A percentile compares a stretch with the other conserved stretches of the same genome.
Evolutionary conservation across 1,139 yeast species (phyloP).

Genomic region (Ogataea hybrid): DNA sequence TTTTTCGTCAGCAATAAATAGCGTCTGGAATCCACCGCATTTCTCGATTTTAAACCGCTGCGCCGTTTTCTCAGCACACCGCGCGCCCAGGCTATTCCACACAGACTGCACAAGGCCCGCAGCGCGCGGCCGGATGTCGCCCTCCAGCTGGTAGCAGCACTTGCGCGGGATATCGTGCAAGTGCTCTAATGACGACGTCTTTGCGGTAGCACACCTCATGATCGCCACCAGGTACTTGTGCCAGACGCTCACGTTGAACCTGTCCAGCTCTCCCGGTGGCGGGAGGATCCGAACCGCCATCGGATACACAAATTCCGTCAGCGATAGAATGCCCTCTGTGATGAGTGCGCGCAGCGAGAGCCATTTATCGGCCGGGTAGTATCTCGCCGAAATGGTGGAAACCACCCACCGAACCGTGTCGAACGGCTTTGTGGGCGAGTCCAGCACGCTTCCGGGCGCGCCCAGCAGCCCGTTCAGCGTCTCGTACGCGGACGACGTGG

Average conservation of each 20-base stretch:
- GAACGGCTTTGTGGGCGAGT: conserved; percentile 7
- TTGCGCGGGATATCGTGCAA: conserved; percentile 70
- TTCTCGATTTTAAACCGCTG: conserved; percentile 59
- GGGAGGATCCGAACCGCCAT: conserved; percentile 55
- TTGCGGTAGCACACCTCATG: conserved; percentile 49
- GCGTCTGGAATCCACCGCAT: conserved; percentile 74
- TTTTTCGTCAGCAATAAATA: conserved; percentile 50
- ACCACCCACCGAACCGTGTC: conserved; percentile 32
- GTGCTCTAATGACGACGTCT: conserved; percentile 62
- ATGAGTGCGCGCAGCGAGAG: conserved; percentile 62
- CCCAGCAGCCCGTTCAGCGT: conserved; percentile 13
- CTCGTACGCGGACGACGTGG: conserved; percentile 9
- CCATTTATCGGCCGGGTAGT: conserved; percentile 69
- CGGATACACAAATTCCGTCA: conserved; percentile 58
- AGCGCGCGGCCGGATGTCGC: conserved; percentile 60
- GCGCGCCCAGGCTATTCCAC: conserved; percentile 77
- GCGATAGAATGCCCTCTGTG: conserved; percentile 56
- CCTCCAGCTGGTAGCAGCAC: conserved; percentile 65
- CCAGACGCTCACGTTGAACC: conserved; percentile 59
- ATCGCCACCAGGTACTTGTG: conserved; percentile 60
- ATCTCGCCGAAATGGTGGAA: conserved; percentile 55
- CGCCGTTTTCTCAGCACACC: conserved; percentile 48
- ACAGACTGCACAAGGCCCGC: conserved; percentile 55
- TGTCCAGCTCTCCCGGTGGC: conserved; percentile 42
- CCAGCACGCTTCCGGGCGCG: conserved; percentile 5